Base-by-base conservation (phyloP, 2,329 filamentous ascomycete genomes). In the Aspergillus costaricaensis region DNA sequence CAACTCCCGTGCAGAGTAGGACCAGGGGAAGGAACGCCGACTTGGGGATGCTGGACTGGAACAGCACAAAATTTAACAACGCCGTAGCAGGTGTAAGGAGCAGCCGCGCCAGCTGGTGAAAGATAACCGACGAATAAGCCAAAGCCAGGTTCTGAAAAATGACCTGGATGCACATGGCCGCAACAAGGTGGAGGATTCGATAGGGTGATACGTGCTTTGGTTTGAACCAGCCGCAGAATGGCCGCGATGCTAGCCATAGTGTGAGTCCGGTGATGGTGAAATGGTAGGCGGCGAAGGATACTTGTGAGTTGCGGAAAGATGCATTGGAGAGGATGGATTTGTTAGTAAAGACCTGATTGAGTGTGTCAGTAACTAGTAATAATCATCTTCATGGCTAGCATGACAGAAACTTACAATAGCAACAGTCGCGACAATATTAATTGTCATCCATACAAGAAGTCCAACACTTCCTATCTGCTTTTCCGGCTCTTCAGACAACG, bases 281-380 rank as follows among this genome's bases (percentile, higher is more conserved):
- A 41, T 68, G 66, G 50, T 68, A 68, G 12, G 65, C 61, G 2
- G 66, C 66, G 48, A 68, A 66, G n/a, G 66, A 63, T 4, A 67
- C 51, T 57, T 68, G 66, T 21, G 63, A 65, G 54, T 66, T 64
- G 39, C 59, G 59, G 38, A 68, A 67, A 8, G 63, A 64, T 8
- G 55, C 38, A 47, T 67, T 57, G 5, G 63, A 63, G 41, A 68
- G 60, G 30, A 68, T 65, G 25, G 58, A 59, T 57, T 67, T 68
- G 59, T 68, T 68, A 5, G 65, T 67, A 59, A 68, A 68, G 0
- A 68, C 65, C 66, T 68, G 39, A 15, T 10, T 5, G 32, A 4
- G 8, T 10, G 23, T 44, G 25, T 23, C n/a, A 48, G 53, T 41
- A 21, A 38, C 27, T 25, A 17, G 14, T 36, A 15, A 5, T 36